Conservation (phyloP, 306 rosid genomes). For the Cucurbita ficifolia region DNA sequence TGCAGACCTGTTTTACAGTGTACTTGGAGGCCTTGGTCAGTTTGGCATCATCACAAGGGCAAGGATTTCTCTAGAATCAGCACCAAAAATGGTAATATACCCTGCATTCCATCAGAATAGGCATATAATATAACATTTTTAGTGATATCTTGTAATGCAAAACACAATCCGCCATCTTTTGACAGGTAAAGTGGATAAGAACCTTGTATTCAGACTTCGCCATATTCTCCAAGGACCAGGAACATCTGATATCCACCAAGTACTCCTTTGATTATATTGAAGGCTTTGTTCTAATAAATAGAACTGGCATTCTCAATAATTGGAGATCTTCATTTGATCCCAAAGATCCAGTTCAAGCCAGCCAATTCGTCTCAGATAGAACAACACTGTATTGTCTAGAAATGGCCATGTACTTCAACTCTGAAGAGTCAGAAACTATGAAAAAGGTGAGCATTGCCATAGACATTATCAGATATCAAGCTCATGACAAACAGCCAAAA, state of each 20-base stretch:
- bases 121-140: background rate
- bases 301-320: conserved; percentile 51
- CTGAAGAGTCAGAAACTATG: conserved; percentile 29
- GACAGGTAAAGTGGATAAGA: conserved; percentile 81
- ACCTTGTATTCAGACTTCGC: conserved; percentile 76
- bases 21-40: conserved; percentile 93
- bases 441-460: conserved; percentile 31
- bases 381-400: conserved; percentile 71
- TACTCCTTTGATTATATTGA: conserved; percentile 69
- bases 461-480: background rate
- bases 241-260: conserved; percentile 49
- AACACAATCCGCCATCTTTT: conserved; percentile 5
- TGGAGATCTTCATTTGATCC: conserved; percentile 86
- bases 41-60: conserved; percentile 86
- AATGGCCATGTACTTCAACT: conserved; percentile 68
- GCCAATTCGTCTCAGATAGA: conserved; percentile 51
- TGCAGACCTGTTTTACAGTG: conserved; percentile 64
- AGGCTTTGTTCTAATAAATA: conserved; percentile 72
- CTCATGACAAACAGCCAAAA: background rate
- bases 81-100: conserved; percentile 54
- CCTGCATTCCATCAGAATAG: background rate
- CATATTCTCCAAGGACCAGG: conserved; percentile 60
- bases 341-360: conserved; percentile 49
- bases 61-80: conserved; percentile 78
- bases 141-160: conserved; percentile 1